phyloP scores from a whole-genome alignment of 768 basidiomycete species.

The Chalciporus sphaerocephalus region DNA sequence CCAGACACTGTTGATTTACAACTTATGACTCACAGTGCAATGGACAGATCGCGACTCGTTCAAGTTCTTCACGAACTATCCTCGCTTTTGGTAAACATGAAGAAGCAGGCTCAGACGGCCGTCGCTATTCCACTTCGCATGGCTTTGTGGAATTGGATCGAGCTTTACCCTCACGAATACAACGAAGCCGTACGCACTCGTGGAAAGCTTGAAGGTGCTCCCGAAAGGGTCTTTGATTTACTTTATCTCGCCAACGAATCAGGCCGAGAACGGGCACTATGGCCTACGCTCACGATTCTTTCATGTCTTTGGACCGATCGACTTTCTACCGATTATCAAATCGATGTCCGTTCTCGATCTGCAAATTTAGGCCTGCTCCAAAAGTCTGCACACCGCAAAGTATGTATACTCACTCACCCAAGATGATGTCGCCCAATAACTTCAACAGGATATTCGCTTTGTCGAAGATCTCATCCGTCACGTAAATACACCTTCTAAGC shows the following conservation, averaged over 20 bases:
- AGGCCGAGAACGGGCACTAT: slow-evolving; percentile 52
- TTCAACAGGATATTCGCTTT: slow-evolving; percentile 48
- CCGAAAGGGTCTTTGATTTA: slow-evolving; percentile 84
- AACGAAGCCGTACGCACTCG: slow-evolving; percentile 62
- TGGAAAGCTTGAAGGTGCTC: slow-evolving; percentile 69
- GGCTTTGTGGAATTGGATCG: slow-evolving; percentile 90
- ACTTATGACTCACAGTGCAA: slow-evolving; percentile 70
- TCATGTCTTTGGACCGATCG: slow-evolving; percentile 74
- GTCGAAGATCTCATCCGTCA: slow-evolving; percentile 60
- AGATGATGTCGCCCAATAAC: slow-evolving; percentile 1
- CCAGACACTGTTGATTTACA: slow-evolving; percentile 73
- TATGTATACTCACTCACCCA: background rate
- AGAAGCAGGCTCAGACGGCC: slow-evolving; percentile 63
- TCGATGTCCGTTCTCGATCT: slow-evolving; percentile 32
- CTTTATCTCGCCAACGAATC: slow-evolving; percentile 49
- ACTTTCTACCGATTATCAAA: slow-evolving; percentile 53
- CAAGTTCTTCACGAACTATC: slow-evolving; percentile 77
- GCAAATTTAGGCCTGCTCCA: slow-evolving; percentile 27
- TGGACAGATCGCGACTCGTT: slow-evolving; percentile 65
- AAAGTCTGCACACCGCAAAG: slow-evolving; percentile 32
- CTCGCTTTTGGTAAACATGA: slow-evolving; percentile 79
- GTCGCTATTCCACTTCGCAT: slow-evolving; percentile 69
- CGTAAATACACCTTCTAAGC: slow-evolving; percentile 49
- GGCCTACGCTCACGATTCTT: slow-evolving; percentile 78
- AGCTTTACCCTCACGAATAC: slow-evolving; percentile 72